These are phyloP conservation scores for Oryza nivara DNA, from an alignment of 176 grass and related monocot genomes.

Conservation along the genomic window DNA sequence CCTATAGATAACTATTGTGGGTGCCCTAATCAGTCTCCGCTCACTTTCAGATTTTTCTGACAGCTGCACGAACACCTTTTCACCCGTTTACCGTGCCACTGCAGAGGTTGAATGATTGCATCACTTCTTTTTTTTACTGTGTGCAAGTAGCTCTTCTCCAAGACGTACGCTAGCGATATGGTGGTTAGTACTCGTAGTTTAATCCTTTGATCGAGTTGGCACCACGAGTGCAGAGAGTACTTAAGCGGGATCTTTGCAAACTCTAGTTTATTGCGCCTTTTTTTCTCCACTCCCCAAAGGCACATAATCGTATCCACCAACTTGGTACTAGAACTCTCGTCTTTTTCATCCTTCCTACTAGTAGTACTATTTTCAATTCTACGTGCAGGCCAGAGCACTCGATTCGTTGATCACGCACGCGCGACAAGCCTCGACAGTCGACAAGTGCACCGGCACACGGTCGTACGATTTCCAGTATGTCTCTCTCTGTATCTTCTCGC, in stretches of 20 bases:
- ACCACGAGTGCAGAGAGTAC: slow-evolving; percentile 9
- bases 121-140: neutral
- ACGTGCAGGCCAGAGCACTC: slow-evolving; percentile 21
- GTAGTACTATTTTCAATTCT: neutral
- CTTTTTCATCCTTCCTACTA: neutral
- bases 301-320: slow-evolving; percentile 39
- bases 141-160: neutral
- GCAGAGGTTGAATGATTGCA: neutral
- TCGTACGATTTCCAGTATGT: neutral
- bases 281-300: slow-evolving; percentile 33
- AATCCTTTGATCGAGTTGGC: slow-evolving; percentile 13
- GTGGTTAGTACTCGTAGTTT: neutral
- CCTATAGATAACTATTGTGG: no score
- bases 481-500: neutral
- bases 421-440: neutral
- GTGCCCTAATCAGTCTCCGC: neutral
- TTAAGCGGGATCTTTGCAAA: neutral
- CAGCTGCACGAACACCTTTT: slow-evolving; percentile 5
- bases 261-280: slow-evolving; percentile 24
- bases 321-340: neutral
- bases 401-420: slow-evolving; percentile 13
- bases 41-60: slow-evolving; percentile 30
- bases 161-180: neutral
- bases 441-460: neutral
- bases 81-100: slow-evolving; percentile 21